Percentiles rank a stretch among this genome's conserved stretches.
These are phyloP conservation scores for Novakomyces olei DNA, from an alignment of 805 yeast species.

Conservation along the genomic window DNA sequence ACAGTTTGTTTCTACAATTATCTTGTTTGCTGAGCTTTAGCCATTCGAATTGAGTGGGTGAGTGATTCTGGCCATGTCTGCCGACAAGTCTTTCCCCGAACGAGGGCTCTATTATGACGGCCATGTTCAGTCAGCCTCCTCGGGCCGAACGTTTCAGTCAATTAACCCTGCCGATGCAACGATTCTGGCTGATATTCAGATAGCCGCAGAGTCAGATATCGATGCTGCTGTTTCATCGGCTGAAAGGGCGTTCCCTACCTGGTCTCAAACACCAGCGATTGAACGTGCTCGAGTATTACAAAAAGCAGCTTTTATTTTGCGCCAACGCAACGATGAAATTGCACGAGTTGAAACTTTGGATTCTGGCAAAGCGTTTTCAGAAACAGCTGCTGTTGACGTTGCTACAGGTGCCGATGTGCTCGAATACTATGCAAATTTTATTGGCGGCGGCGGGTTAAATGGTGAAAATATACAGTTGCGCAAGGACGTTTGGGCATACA, in stretches of 20 bases:
- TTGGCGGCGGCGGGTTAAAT: slow-evolving; percentile 60
- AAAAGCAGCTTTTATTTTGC: slow-evolving; percentile 61
- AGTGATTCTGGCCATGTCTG: no score
- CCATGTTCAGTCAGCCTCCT: no score
- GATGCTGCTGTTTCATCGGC: slow-evolving; percentile 83
- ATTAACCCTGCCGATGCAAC: slow-evolving; percentile 26
- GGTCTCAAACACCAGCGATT: slow-evolving; percentile 48
- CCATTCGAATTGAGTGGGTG: no score
- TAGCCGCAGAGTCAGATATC: slow-evolving; percentile 57
- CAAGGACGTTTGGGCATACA: slow-evolving; percentile 45
- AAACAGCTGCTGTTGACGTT: slow-evolving; percentile 42
- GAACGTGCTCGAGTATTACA: slow-evolving; percentile 38
- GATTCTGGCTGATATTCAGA: slow-evolving; percentile 42
- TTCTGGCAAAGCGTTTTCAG: slow-evolving; percentile 69
- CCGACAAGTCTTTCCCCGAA: no score
- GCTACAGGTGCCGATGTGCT: slow-evolving; percentile 43
- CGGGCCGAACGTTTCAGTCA: slow-evolving; percentile 39
- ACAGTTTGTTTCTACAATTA: no score
- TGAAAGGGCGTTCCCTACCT: slow-evolving; percentile 45
- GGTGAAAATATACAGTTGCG: slow-evolving; percentile 65
- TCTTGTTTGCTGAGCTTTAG: no score
- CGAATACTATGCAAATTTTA: slow-evolving; percentile 52
- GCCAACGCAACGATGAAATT: slow-evolving; percentile 43
- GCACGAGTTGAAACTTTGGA: slow-evolving; percentile 70
- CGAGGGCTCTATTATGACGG: no score